A percentile compares a stretch with the other conserved stretches of the same genome.
Conservation (phyloP, 2,329 filamentous ascomycete genomes). For the Clonostachys solani region DNA sequence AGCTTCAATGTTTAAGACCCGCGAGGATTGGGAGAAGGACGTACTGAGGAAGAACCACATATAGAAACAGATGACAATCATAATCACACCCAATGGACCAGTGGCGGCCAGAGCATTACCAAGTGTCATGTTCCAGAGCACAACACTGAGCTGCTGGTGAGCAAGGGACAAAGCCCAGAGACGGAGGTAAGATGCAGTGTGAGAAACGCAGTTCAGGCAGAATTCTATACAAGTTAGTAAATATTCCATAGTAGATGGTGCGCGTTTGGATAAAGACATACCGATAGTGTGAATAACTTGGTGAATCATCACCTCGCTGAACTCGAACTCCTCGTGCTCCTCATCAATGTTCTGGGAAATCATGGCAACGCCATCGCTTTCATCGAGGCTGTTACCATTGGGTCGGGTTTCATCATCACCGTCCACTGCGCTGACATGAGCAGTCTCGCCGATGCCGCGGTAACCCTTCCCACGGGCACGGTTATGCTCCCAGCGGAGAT, state of each 20-base stretch:
- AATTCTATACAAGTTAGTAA: conserved; percentile 61
- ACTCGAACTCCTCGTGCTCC: conserved; percentile 96
- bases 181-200: conserved; percentile 97
- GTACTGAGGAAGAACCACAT: conserved; percentile 82
- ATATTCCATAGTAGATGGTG: conserved; percentile 12
- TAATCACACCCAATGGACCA: conserved; percentile 68
- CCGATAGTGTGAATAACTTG: conserved; percentile 98
- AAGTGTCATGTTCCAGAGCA: conserved; percentile 96
- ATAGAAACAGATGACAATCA: conserved; percentile 78
- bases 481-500: conserved; percentile 92
- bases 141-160: conserved; percentile 94
- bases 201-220: conserved; percentile 97
- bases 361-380: conserved; percentile 82
- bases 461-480: conserved; percentile 83
- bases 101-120: conserved; percentile 66
- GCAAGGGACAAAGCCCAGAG: conserved; percentile 96
- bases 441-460: conserved; percentile 85
- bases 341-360: conserved; percentile 82
- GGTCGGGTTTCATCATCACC: conserved; percentile 67
- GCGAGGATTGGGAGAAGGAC: conserved; percentile 5
- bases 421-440: conserved; percentile 84
- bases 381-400: conserved; percentile 49
- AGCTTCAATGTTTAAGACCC: conserved; percentile 7
- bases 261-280: conserved; percentile 81
- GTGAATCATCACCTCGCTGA: conserved; percentile 96